Conservation (phyloP, 2,329 filamentous ascomycete genomes). For the Helotiales sp. region DNA sequence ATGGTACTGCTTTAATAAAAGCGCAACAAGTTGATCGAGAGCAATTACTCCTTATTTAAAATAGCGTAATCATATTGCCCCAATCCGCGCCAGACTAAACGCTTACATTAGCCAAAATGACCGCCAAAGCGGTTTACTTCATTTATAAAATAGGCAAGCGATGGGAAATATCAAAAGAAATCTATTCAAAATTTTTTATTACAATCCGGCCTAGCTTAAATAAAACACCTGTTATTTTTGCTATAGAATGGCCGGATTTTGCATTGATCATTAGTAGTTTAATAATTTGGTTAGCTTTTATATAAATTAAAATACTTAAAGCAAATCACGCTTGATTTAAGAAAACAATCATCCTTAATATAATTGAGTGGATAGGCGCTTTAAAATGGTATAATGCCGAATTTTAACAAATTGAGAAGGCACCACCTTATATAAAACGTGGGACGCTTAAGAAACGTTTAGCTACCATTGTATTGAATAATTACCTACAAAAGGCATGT, state of each 20-base stretch:
- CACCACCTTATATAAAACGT: conserved; percentile 19
- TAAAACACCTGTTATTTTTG: conserved; percentile 10
- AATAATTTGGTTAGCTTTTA: conserved; percentile 21
- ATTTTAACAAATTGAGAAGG: conserved; percentile 20
- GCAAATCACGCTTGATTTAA: conserved; percentile 18
- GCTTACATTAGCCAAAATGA: too few species aligned
- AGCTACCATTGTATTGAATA: conserved; percentile 26
- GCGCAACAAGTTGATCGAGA: conserved; percentile 18
- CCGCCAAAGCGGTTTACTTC: conserved; percentile 15
- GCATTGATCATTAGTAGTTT: conserved; percentile 13
- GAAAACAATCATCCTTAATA: conserved; percentile 24
- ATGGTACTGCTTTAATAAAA: conserved; percentile 13
- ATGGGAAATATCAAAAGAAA: conserved; percentile 18
- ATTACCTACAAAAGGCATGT: conserved; percentile 19
- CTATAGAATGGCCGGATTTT: conserved; percentile 9
- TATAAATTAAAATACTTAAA: conserved; percentile 18
- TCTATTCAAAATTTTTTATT: conserved; percentile 23
- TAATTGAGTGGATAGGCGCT: conserved; percentile 21
- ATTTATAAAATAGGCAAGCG: conserved; percentile 15
- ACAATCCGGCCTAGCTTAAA: conserved; percentile 11
- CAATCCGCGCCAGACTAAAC: conserved; percentile 2
- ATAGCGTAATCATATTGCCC: conserved; percentile 20
- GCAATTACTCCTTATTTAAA: conserved; percentile 14
- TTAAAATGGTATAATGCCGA: conserved; percentile 22
- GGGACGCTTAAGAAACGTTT: conserved; percentile 24